phyloP scores from a whole-genome alignment of 768 basidiomycete species.

The Strobilomyces confusus region DNA sequence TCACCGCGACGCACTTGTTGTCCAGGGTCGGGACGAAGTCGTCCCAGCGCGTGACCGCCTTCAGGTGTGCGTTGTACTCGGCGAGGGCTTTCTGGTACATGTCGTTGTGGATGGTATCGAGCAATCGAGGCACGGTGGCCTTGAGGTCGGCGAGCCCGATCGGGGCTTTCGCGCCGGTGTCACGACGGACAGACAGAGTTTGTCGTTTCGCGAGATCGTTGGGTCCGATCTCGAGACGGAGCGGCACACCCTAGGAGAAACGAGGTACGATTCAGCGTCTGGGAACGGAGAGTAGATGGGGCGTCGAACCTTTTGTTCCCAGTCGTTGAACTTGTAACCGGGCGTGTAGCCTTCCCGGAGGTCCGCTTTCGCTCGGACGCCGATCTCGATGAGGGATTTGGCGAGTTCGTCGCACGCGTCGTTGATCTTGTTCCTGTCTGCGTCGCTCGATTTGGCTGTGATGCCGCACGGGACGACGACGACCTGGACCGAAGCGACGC shows the following conservation, averaged over 20 bases:
- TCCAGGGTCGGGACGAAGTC: slow-evolving; percentile 91
- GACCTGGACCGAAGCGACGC: slow-evolving; percentile 90
- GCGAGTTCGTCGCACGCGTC: slow-evolving; percentile 77
- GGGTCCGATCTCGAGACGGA: slow-evolving; percentile 96
- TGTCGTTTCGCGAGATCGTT: slow-evolving; percentile 82
- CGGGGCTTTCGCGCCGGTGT: slow-evolving; percentile 59
- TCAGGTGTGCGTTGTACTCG: slow-evolving; percentile 65
- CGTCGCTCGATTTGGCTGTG: slow-evolving; percentile 75
- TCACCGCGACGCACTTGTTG: slow-evolving; percentile 77
- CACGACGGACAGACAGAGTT: slow-evolving; percentile 80
- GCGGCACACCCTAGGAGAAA: slow-evolving; percentile 75
- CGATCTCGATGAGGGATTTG: slow-evolving; percentile 63
- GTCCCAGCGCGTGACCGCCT: slow-evolving; percentile 81
- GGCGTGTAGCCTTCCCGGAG: slow-evolving; percentile 95
- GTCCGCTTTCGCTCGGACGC: slow-evolving; percentile 84
- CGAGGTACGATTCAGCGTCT: neutral
- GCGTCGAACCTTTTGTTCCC: slow-evolving; percentile 86
- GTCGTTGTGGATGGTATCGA: slow-evolving; percentile 83
- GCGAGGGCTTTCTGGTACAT: slow-evolving; percentile 81
- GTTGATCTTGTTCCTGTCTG: slow-evolving; percentile 66
- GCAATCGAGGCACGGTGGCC: slow-evolving; percentile 54
- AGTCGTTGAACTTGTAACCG: slow-evolving; percentile 98
- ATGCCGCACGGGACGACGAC: slow-evolving; percentile 93
- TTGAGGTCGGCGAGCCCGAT: slow-evolving; percentile 48
- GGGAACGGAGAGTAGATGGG: neutral